A percentile compares a stretch with the other conserved stretches of the same genome.
Conservation (phyloP, 768 basidiomycete genomes). For the Termitomyces sp. region DNA sequence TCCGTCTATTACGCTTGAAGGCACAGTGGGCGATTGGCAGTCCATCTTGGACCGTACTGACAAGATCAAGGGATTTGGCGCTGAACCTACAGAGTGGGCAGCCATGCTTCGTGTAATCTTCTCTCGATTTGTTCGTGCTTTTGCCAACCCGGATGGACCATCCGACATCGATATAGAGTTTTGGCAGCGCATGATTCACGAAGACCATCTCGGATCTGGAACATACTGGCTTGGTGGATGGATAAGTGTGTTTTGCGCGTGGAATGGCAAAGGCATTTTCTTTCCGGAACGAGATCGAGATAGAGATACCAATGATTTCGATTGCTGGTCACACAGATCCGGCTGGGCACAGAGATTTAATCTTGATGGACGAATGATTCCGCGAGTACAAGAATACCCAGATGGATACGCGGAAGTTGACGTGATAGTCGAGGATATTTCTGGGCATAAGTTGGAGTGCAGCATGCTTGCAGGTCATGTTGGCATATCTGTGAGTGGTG, state of each 20-base stretch:
- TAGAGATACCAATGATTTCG: too few relatives aligned
- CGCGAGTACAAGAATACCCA: not conserved
- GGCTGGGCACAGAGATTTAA: not conserved
- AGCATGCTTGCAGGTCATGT: slow-evolving; percentile 21
- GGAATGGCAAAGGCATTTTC: slow-evolving; percentile 5
- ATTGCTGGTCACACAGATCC: too few relatives aligned
- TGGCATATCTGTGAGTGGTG: slow-evolving; percentile 4
- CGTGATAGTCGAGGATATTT: slow-evolving; percentile 11
- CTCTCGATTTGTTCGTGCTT: slow-evolving; percentile 17
- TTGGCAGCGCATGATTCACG: slow-evolving; percentile 9
- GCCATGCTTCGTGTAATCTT: slow-evolving; percentile 18
- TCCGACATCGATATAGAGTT: slow-evolving; percentile 3
- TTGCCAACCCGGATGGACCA: slow-evolving; percentile 1
- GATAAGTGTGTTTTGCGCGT: slow-evolving; percentile 12
- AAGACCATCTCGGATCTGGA: not conserved
- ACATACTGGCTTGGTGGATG: slow-evolving; percentile 4
- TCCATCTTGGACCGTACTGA: slow-evolving; percentile 17
- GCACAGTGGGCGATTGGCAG: slow-evolving; percentile 20
- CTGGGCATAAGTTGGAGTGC: too few relatives aligned
- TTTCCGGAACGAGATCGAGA: not conserved
- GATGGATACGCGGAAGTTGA: slow-evolving; percentile 8
- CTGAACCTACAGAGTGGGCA: slow-evolving; percentile 19
- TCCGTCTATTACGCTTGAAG: slow-evolving; percentile 20
- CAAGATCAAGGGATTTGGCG: slow-evolving; percentile 18
- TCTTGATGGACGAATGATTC: not conserved